phyloP scores from a whole-genome alignment of 371 early-diverging fungal genomes.

The Batkoa obscura region DNA sequence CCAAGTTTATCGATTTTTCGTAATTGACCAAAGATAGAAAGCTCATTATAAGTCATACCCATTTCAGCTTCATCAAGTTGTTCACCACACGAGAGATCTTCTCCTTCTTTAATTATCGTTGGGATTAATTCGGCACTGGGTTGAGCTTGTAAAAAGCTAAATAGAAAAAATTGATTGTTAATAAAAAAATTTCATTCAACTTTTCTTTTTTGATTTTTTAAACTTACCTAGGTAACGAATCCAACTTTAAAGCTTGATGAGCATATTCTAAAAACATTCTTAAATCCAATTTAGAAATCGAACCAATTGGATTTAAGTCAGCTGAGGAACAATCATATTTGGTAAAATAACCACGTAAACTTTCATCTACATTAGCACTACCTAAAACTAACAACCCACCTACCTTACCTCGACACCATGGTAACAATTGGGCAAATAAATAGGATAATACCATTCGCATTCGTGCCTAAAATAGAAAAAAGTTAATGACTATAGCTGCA shows the following conservation, averaged over 20 bases:
- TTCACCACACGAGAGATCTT: background rate
- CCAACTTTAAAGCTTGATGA: conserved; percentile 36
- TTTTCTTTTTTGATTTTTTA: no score
- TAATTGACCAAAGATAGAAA: conserved; percentile 76
- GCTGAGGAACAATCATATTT: conserved; percentile 97
- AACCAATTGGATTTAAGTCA: conserved; percentile 93
- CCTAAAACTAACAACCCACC: conserved; percentile 81
- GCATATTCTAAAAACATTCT: conserved; percentile 61
- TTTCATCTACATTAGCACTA: conserved; percentile 93
- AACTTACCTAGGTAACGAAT: conserved; percentile 34
- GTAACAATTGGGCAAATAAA: conserved; percentile 82
- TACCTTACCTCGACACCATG: conserved; percentile 61
- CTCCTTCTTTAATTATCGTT: conserved; percentile 27
- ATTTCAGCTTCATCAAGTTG: conserved; percentile 44
- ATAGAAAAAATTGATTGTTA: background rate
- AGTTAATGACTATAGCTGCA: background rate
- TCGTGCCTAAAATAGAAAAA: conserved; percentile 37
- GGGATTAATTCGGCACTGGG: conserved; percentile 95
- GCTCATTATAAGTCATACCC: conserved; percentile 93
- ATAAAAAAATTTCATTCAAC: background rate
- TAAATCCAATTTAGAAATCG: conserved; percentile 80
- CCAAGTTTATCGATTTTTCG: conserved; percentile 77
- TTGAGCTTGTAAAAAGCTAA: conserved; percentile 62
- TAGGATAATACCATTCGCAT: conserved; percentile 90
- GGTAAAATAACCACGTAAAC: conserved; percentile 88